These are phyloP conservation scores for Selaginella moellendorffii DNA, from an alignment of 75 land plant species.

Conservation along the genomic window DNA sequence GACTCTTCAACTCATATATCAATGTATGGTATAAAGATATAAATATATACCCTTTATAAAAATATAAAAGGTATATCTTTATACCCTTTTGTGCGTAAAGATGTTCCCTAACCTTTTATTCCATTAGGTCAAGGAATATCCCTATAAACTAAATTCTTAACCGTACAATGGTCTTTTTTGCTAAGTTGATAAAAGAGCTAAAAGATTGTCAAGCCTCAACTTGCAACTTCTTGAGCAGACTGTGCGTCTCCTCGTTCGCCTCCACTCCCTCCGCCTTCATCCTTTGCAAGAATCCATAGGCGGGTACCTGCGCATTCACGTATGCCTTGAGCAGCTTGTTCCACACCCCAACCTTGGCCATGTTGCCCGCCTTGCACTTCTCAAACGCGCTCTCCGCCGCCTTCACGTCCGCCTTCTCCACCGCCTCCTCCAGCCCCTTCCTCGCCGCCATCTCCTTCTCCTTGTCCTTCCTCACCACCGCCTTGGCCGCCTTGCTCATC, in stretches of 20 bases:
- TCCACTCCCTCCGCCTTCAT: conserved; percentile 58
- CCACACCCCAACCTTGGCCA: conserved; percentile 45
- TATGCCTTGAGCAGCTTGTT: conserved; percentile 64
- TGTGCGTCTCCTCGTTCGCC: conserved; percentile 73
- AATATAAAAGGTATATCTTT: no score
- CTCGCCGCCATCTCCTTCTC: neutral
- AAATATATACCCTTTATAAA: no score
- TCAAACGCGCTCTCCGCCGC: conserved; percentile 50
- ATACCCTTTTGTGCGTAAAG: no score
- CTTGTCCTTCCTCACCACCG: neutral
- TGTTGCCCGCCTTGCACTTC: conserved; percentile 34
- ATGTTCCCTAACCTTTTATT: no score
- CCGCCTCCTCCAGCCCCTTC: conserved; percentile 9
- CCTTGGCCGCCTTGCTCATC: neutral
- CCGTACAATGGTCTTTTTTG: no score
- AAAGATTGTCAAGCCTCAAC: conserved; percentile 11
- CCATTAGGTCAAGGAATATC: no score
- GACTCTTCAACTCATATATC: no score
- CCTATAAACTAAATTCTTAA: no score
- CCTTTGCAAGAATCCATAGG: conserved; percentile 44
- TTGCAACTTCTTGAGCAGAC: conserved; percentile 39
- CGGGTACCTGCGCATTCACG: conserved; percentile 58
- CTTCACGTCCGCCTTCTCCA: conserved; percentile 57
- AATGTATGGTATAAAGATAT: no score
- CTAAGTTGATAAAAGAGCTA: no score